Conservation (phyloP, 164 flowering plant species). For the Magnolia officinalis region DNA sequence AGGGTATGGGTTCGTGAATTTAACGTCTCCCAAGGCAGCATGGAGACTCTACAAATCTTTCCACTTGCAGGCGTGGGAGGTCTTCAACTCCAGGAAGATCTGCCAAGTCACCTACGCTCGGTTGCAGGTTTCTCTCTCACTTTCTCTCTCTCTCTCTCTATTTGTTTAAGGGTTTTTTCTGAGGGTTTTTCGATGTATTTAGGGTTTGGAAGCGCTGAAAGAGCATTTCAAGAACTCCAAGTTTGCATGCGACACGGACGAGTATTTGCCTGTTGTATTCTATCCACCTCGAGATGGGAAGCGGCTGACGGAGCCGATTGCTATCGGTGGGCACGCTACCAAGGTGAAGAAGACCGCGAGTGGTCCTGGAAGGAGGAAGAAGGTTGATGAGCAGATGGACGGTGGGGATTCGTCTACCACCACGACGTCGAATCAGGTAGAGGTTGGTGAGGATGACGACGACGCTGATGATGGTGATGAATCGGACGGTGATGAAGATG, state of each 20-base stretch:
- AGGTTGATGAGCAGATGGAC: not conserved
- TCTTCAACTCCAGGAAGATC: slow-evolving; percentile 87
- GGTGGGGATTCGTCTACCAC: not conserved
- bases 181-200: not conserved
- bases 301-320: slow-evolving; percentile 47
- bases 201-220: slow-evolving; percentile 86
- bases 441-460: not conserved
- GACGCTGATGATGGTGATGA: not conserved
- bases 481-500: not conserved
- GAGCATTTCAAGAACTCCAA: slow-evolving; percentile 94
- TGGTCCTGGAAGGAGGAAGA: not conserved
- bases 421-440: not conserved
- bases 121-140: slow-evolving; percentile 52
- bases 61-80: slow-evolving; percentile 82
- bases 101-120: slow-evolving; percentile 89
- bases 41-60: slow-evolving; percentile 82
- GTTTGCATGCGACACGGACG: slow-evolving; percentile 72
- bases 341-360: not conserved
- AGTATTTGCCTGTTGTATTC: slow-evolving; percentile 80
- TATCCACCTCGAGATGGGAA: slow-evolving; percentile 86
- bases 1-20: slow-evolving; percentile 94
- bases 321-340: slow-evolving; percentile 37
- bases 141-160: not conserved
- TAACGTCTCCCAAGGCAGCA: slow-evolving; percentile 81
- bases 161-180: not conserved